phyloP scores from a whole-genome alignment of 805 yeast species.

The Yamadazyma kitorensis region DNA sequence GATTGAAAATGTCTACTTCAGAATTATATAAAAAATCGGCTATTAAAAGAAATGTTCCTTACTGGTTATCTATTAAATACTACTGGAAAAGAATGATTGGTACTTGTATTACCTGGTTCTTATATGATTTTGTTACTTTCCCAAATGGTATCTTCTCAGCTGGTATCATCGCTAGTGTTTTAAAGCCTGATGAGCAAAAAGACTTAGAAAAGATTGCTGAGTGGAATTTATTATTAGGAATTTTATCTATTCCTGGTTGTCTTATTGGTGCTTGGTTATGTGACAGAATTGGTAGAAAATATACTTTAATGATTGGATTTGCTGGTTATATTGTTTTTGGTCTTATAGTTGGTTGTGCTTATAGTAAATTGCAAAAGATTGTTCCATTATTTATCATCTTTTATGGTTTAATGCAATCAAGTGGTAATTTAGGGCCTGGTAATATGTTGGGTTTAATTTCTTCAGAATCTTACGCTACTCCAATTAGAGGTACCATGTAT shows the following conservation, averaged over 20 bases:
- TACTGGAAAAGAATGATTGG: constrained; percentile 71
- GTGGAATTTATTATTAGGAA: constrained; percentile 67
- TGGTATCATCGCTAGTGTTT: constrained; percentile 51
- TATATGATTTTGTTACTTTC: constrained; percentile 77
- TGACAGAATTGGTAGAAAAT: constrained; percentile 67
- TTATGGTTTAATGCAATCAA: constrained; percentile 68
- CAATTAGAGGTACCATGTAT: constrained; percentile 72
- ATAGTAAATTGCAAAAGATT: constrained; percentile 52
- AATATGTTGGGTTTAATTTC: constrained; percentile 64
- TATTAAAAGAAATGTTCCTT: constrained; percentile 51
- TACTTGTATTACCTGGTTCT: constrained; percentile 74
- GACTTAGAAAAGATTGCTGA: constrained; percentile 60
- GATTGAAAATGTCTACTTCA: constrained; percentile 67
- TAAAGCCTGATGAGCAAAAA: constrained; percentile 26
- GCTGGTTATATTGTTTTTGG: constrained; percentile 70
- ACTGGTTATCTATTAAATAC: constrained; percentile 56
- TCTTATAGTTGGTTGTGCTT: constrained; percentile 65
- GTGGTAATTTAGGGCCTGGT: constrained; percentile 80
- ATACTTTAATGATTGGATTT: constrained; percentile 70
- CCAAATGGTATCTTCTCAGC: constrained; percentile 73
- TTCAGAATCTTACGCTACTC: constrained; percentile 71
- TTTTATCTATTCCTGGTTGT: constrained; percentile 72
- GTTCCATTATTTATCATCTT: constrained; percentile 64
- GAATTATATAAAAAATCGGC: constrained; percentile 62
- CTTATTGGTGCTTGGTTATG: constrained; percentile 64